Evolutionary conservation across 1,284 basidiomycete species (phyloP).

Genomic region (Puccinia coronata): DNA sequence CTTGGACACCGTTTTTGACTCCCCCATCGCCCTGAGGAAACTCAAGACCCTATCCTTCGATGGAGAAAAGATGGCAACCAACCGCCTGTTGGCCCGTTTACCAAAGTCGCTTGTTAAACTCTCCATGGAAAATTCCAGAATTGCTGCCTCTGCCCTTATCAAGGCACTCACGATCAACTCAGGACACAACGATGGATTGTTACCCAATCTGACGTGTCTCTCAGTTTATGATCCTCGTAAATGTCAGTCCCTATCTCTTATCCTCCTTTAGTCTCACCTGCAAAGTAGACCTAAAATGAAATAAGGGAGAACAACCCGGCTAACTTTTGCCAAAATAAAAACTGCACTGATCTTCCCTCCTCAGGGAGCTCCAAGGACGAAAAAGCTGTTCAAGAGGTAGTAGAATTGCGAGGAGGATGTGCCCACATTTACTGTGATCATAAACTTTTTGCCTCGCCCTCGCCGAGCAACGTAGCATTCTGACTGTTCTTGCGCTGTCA

Average conservation of each 20-base stretch:
- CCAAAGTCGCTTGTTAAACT: slow-evolving; percentile 5
- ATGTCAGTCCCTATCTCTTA: neutral
- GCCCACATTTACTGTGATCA: neutral
- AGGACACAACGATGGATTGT: neutral
- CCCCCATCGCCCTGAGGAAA: neutral
- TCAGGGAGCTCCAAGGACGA: too few relatives aligned
- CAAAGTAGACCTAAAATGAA: too few relatives aligned
- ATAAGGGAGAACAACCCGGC: too few relatives aligned
- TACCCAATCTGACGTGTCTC: neutral
- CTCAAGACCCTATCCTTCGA: neutral
- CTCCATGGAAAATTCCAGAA: neutral
- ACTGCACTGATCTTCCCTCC: too few relatives aligned
- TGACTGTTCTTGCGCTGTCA: too few relatives aligned
- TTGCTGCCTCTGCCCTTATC: neutral
- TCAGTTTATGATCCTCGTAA: neutral
- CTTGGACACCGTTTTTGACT: neutral
- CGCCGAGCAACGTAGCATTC: too few relatives aligned
- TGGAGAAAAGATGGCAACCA: neutral
- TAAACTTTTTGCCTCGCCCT: too few relatives aligned
- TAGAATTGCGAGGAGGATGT: neutral
- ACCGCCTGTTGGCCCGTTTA: neutral
- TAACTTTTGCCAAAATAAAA: too few relatives aligned
- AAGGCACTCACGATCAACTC: neutral
- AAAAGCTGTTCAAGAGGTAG: neutral
- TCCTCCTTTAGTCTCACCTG: too few relatives aligned